Base-by-base conservation (phyloP, 2,329 filamentous ascomycete species). In the Zymoseptoria crescenta region DNA sequence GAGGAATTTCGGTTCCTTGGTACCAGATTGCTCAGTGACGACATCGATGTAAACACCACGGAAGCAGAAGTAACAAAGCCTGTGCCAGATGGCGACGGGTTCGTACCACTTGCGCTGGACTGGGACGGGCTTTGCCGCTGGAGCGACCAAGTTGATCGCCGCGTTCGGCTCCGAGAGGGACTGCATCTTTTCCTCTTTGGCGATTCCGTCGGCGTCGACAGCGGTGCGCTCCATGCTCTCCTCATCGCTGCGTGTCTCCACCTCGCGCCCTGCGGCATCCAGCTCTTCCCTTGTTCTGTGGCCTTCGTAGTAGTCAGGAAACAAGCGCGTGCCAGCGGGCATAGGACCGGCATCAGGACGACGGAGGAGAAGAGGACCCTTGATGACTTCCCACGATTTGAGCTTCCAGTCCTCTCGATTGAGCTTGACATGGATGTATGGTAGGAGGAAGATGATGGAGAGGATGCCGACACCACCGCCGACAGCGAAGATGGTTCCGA, bases 371-470 rank as follows among this genome's bases (percentile, higher is more conserved):
- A 73, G 59, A 21, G 70, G 70, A 0, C 83, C 83, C 16, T 78
- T 70, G 60, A 78, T 64, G 58, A 85, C 74, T 61, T 85, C 77
- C 69, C 76, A 85, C 70, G 76, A 72, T 62, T 79, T 79, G 60
- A 88, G 74, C 67, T 82, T 73, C 81, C 83, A 81, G 73, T 88
- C 83, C 63, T 86, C 77, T 72, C 79, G 73, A 71, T 87, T 73
- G 64, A 88, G 76, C 51, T 80, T 76, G 58, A 81, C 78, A 70
- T 85, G 80, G 59, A 86, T 68, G 75, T 80, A 86, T 2, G 83
- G 83, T 19, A 85, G 75, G 60, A 86, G 78, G 71, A 84, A 84
- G 60, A 81, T 58, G 57, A 68, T 69, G 62, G 81, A 71, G 13
- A 86, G 63, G 4, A 80, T 63, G n/a, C 74, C 77, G 58, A 79